Conservation (phyloP, 169 alveolate species). For the Plasmodium falciparum region DNA sequence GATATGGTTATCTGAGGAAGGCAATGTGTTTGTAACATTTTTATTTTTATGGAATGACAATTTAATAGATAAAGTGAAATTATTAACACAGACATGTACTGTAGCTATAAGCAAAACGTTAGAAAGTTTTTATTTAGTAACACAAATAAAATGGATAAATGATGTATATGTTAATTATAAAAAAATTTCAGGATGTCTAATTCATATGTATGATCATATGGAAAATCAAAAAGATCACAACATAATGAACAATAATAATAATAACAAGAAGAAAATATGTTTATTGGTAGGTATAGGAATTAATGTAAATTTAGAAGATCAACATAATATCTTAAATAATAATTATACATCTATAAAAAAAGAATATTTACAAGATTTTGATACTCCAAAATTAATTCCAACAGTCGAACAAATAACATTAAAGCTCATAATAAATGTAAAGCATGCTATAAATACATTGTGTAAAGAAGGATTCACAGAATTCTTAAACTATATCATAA, state of each 20-base stretch:
- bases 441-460: neutral
- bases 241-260: neutral
- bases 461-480: slow-evolving; percentile 25
- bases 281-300: slow-evolving; percentile 51
- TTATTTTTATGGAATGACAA: slow-evolving; percentile 76
- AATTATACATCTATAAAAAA: slow-evolving; percentile 48
- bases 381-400: neutral
- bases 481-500: slow-evolving; percentile 38
- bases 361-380: slow-evolving; percentile 23
- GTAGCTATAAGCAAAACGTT: slow-evolving; percentile 78
- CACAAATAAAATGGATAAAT: slow-evolving; percentile 81
- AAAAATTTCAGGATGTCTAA: slow-evolving; percentile 80
- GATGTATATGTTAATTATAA: slow-evolving; percentile 77
- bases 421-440: slow-evolving; percentile 16
- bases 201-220: slow-evolving; percentile 15
- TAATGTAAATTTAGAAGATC: slow-evolving; percentile 28
- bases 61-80: slow-evolving; percentile 48
- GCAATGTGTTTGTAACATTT: slow-evolving; percentile 76
- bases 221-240: neutral
- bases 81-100: slow-evolving; percentile 78
- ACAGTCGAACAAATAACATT: slow-evolving; percentile 32
- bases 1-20: slow-evolving; percentile 78
- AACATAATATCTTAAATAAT: slow-evolving; percentile 9
- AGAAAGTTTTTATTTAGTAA: slow-evolving; percentile 62
- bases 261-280: slow-evolving; percentile 13